Evolutionary conservation across 1,139 yeast species (phyloP).

Genomic region (Sugiyamaella japonica): DNA sequence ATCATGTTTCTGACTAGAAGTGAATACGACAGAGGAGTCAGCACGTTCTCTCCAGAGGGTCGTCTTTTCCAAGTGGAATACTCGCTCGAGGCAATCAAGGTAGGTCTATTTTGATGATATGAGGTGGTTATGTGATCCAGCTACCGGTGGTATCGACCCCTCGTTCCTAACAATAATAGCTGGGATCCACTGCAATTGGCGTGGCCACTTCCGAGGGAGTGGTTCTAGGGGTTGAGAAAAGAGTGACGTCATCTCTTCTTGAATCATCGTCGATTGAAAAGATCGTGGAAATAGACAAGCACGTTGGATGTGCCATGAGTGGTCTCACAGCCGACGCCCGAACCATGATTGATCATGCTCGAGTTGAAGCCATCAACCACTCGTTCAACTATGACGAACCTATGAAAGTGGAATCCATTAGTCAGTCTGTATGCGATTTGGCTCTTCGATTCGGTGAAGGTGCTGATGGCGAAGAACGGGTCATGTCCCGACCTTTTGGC

Average conservation of each 20-base stretch:
- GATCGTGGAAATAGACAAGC: slow-evolving; percentile 90
- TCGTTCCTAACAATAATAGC: slow-evolving; percentile 38
- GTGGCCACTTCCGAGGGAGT: slow-evolving; percentile 97
- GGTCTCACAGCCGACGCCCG: slow-evolving; percentile 99
- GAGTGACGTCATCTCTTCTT: slow-evolving; percentile 88
- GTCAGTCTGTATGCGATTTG: slow-evolving; percentile 95
- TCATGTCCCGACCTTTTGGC: slow-evolving; percentile 99
- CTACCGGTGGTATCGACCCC: no score
- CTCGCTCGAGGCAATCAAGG: slow-evolving; percentile 94
- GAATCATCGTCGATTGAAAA: slow-evolving; percentile 95
- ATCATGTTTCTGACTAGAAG: slow-evolving; percentile 94
- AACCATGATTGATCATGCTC: slow-evolving; percentile 97
- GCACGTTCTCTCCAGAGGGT: slow-evolving; percentile 98
- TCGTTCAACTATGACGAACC: slow-evolving; percentile 88
- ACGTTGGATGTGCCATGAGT: slow-evolving; percentile 98
- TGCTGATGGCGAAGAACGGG: slow-evolving; percentile 93
- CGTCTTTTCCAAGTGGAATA: slow-evolving; percentile 98
- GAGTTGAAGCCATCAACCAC: slow-evolving; percentile 86
- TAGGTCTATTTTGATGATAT: slow-evolving; percentile 35
- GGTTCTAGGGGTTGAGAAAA: slow-evolving; percentile 91
- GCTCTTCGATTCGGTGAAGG: slow-evolving; percentile 98
- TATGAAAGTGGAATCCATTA: slow-evolving; percentile 87
- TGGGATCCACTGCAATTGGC: slow-evolving; percentile 97
- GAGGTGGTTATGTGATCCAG: background rate
- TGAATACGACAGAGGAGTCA: slow-evolving; percentile 98